Base-by-base conservation (phyloP, 2,329 filamentous ascomycete genomes). In the Cladosporium colombiae region DNA sequence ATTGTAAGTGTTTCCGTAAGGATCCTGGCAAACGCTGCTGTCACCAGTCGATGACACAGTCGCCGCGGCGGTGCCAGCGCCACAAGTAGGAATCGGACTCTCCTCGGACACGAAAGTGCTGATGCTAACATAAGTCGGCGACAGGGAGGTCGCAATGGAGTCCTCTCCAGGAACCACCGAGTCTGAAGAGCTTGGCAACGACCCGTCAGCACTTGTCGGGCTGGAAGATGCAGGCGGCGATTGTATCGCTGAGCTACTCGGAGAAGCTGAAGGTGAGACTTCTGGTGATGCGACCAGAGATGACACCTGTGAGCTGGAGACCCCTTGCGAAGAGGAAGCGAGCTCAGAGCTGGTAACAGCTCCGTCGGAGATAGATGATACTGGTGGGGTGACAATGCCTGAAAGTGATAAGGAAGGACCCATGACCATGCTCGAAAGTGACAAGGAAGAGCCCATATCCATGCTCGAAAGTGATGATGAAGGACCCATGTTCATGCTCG, bases 1-100 rank as follows among this genome's bases (percentile, higher is more conserved):
- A 31, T 72, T 66, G 64, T 69, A 74, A 6, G 69, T 67, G 37
- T 71, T 69, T 37, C 70, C 70, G 49, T 66, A 69, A 14, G 66
- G 53, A 60, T 70, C 69, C 18, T 68, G 56, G 60, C 69, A 70
- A 10, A 66, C 53, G 10, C 58, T 53, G 21, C 55, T 63, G 5
- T 33, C 35, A 16, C 33, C 49, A 35, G 8, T 57, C 18, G 57
- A 35, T 25, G 53, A 59, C 8, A 44, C 50, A 27, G 49, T 62
- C 27, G 50, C 31, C 21, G 31, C 27, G 21, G 25, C 33, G 10
- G 55, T 46, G 46, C 49, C 64, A 46, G 64, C 50, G n/a, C 59
- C 57, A 27, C 64, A 66, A 18, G 46, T 57, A 11, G 64, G 64
- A 18, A 66, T 27, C 7, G 64, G 52, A 27, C 57, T 62, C 58